A percentile compares a stretch with the other conserved stretches of the same genome.
Evolutionary conservation across 169 alveolate genomes (phyloP).

Genomic region (Eimeria falciformis): DNA sequence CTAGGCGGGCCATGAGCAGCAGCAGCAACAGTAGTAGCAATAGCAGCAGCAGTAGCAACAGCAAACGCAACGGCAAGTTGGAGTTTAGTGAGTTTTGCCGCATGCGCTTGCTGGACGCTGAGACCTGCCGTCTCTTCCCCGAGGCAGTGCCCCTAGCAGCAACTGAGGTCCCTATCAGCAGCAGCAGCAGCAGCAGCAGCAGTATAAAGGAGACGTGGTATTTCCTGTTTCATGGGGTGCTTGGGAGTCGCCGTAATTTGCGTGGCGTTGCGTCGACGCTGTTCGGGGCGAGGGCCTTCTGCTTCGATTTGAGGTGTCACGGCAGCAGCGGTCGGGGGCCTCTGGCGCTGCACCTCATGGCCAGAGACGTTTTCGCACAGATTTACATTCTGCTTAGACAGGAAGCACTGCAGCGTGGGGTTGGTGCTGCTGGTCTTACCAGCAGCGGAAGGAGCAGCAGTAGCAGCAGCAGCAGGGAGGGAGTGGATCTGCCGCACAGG

Average conservation of each 20-base stretch:
- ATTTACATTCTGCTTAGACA: not conserved
- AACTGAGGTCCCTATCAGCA: slow-evolving; percentile 32
- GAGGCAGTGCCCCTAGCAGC: slow-evolving; percentile 20
- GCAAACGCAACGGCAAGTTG: not conserved
- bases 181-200: slow-evolving; percentile 21
- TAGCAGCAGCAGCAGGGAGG: not conserved
- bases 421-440: not conserved
- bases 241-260: slow-evolving; percentile 36
- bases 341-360: slow-evolving; percentile 4
- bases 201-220: slow-evolving; percentile 16
- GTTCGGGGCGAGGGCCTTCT: not conserved
- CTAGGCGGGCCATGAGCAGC: not conserved
- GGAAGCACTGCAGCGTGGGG: not conserved
- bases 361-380: slow-evolving; percentile 17
- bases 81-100: slow-evolving; percentile 9
- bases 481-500: slow-evolving; percentile 24
- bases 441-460: not conserved
- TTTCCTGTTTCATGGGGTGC: slow-evolving; percentile 10
- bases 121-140: not conserved
- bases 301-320: slow-evolving; percentile 20
- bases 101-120: slow-evolving; percentile 41
- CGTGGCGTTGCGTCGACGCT: not conserved
- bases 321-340: slow-evolving; percentile 46
- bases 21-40: not conserved
- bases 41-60: not conserved